Base-by-base conservation (phyloP, 140 eudicot genomes). In the Cichorium intybus region DNA sequence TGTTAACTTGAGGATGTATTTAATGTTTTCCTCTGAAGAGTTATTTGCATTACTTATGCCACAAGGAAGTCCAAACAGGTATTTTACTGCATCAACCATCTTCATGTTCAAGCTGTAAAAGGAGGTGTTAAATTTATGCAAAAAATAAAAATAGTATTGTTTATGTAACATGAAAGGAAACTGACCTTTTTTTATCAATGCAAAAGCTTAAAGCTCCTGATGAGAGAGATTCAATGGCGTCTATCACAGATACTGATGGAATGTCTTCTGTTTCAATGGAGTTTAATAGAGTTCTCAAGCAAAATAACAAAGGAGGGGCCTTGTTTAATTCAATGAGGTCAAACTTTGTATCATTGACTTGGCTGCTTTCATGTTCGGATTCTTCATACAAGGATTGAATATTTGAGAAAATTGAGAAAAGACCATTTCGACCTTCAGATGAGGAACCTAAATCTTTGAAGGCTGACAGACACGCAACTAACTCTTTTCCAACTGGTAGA, bases 401-500 rank as follows among this genome's bases (percentile, higher is more conserved):
- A 50, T 29, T 62, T 71, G 16, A 11, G 49, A 67, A 73, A 20
- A 84, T 24, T 15, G 92, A 82, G 16, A 77, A 80, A 59, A 93
- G 74, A 41, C 90, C 95, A 50, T 51, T 74, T 76, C 69, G 86
- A 64, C 95, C 94, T 80, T 77, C 90, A 23, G 73, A 6, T 3
- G 80, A 70, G 31, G 77, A 84, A 59, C 81, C 82, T 51, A 93
- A 37, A 35, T 79, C 85, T 80, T 82, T 84, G 34, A 93, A 81
- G 41, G 89, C 85, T 11, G 78, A 75, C 55, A 93, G 69, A 70
- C 99, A 93, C 18, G 93, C 81, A 78, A 80, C 71, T 66, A 93
- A 77, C 83, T 88, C 99, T 73, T 67, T 86, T 62, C 95, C 97
- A 78, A 84, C 85, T 1, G 97, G 99, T 57, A 93, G 77, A 47